Conservation (phyloP, 768 basidiomycete genomes). For the Rhodotorula paludigena region DNA sequence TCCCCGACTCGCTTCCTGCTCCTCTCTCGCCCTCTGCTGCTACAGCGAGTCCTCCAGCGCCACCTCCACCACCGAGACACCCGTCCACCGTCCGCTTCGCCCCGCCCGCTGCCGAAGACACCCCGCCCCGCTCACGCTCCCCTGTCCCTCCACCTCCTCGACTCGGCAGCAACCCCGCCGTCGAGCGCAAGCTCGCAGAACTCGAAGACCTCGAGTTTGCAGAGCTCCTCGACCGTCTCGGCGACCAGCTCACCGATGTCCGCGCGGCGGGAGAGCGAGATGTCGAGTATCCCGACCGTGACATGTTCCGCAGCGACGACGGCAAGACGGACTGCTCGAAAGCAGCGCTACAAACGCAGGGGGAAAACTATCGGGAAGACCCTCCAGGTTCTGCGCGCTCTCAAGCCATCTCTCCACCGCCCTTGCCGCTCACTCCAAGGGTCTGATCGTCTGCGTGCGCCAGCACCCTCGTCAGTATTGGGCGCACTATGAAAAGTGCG, state of each 20-base stretch:
- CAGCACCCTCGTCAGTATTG: no score
- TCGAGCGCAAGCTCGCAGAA: slow-evolving; percentile 5
- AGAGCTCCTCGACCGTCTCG: slow-evolving; percentile 25
- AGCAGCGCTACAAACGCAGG: not conserved
- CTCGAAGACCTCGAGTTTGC: slow-evolving; percentile 23
- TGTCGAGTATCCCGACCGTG: not conserved
- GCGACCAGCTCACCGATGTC: slow-evolving; percentile 14
- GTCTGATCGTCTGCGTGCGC: no score
- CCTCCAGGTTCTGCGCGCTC: no score
- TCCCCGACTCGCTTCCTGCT: no score
- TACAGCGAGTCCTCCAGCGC: no score
- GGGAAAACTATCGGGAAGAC: no score
- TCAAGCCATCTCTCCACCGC: no score
- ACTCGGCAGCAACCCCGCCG: not conserved
- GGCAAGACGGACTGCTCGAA: not conserved
- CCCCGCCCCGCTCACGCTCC: not conserved
- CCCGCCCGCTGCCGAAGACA: not conserved
- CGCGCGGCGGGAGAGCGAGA: not conserved
- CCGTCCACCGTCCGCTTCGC: no score
- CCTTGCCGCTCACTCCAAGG: no score
- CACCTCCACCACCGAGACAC: no score
- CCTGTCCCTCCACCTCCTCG: not conserved
- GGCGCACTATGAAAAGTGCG: no score
- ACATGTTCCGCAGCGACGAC: not conserved
- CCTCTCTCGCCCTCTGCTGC: no score